phyloP scores from a whole-genome alignment of 2,329 filamentous ascomycete species.

The Colletotrichum sp. region DNA sequence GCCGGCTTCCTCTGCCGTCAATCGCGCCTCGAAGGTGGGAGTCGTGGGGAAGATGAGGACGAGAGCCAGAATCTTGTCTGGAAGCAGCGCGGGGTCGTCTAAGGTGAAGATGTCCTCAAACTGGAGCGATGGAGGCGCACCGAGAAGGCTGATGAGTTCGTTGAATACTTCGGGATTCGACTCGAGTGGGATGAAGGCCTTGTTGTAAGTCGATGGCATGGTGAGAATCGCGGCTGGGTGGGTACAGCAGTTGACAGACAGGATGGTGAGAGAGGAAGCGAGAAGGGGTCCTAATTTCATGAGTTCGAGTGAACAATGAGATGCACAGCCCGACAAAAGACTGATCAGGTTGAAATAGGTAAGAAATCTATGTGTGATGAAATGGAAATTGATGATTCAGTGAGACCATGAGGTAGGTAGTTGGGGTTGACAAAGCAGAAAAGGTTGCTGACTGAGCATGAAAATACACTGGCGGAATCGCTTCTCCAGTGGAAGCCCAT shows the following conservation, averaged over 20 bases:
- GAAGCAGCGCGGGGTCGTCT: conserved; percentile 70
- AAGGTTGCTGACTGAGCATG: neutral
- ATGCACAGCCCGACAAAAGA: neutral
- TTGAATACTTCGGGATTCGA: conserved; percentile 72
- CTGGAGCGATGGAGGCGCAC: conserved; percentile 59
- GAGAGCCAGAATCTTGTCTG: conserved; percentile 61
- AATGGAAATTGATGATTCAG: neutral
- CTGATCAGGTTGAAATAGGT: neutral
- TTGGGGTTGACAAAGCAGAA: neutral
- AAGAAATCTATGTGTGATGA: neutral
- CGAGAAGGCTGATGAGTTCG: conserved; percentile 66
- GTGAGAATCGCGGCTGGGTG: neutral
- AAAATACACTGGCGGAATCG: neutral
- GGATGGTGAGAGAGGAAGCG: neutral
- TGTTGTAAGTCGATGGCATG: conserved; percentile 21
- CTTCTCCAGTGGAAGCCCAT: neutral
- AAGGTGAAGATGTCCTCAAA: conserved; percentile 76
- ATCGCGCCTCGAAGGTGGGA: conserved; percentile 62
- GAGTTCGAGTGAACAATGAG: neutral
- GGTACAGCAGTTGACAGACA: neutral
- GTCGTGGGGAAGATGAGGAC: conserved; percentile 73
- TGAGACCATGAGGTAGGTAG: neutral
- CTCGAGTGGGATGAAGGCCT: conserved; percentile 34
- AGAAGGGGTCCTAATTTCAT: neutral
- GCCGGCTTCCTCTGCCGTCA: conserved; percentile 32